A percentile compares a stretch with the other conserved stretches of the same genome.
These are phyloP conservation scores for Ganoderma boninense DNA, from an alignment of 1,284 basidiomycete species.

Conservation along the genomic window DNA sequence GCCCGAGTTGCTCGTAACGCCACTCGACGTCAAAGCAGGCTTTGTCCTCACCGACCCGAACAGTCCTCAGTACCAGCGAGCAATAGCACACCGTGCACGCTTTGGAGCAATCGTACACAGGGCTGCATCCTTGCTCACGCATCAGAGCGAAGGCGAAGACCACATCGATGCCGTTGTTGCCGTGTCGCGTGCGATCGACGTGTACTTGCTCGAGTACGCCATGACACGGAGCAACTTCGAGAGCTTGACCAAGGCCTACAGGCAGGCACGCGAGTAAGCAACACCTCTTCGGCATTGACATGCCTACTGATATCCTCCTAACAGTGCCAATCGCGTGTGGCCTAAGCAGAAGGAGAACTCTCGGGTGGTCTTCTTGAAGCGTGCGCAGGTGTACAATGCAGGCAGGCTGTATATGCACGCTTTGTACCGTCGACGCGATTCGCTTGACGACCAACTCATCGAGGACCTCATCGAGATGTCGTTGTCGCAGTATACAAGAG, in stretches of 20 bases:
- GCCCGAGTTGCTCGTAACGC: conserved; percentile 69
- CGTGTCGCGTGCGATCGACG: conserved; percentile 76
- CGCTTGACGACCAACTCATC: conserved; percentile 83
- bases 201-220: conserved; percentile 79
- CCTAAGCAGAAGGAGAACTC: conserved; percentile 79
- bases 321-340: conserved; percentile 73
- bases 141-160: conserved; percentile 76
- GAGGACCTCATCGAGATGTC: conserved; percentile 85
- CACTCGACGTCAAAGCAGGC: conserved; percentile 74
- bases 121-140: conserved; percentile 74
- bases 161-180: conserved; percentile 90
- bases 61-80: conserved; percentile 81
- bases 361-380: conserved; percentile 79
- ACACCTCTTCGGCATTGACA: neutral
- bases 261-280: conserved; percentile 73
- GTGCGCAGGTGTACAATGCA: conserved; percentile 81
- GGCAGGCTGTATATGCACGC: conserved; percentile 80
- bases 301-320: conserved; percentile 19
- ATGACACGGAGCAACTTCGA: conserved; percentile 67
- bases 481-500: conserved; percentile 85
- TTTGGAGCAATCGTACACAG: conserved; percentile 78
- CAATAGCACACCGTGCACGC: conserved; percentile 65
- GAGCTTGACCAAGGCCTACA: conserved; percentile 73
- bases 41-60: conserved; percentile 78
- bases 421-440: conserved; percentile 83